phyloP scores from a whole-genome alignment of 345 rosid species.

The Syzygium jambos region DNA sequence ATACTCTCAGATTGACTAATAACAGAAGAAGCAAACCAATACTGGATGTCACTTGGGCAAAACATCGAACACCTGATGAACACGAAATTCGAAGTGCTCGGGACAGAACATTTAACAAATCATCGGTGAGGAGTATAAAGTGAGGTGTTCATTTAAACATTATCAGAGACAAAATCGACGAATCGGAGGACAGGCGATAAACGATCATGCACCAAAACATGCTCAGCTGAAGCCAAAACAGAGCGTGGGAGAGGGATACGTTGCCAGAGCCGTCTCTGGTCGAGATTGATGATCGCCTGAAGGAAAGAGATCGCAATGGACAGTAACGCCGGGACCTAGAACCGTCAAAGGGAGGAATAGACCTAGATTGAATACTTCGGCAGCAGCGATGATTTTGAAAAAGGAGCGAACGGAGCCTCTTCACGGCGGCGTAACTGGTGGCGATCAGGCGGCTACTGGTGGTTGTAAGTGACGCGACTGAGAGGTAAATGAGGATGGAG shows the following conservation, averaged over 20 bases:
- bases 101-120: neutral
- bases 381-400: neutral
- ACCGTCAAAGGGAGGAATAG: neutral
- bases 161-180: neutral
- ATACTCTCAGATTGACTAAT: neutral
- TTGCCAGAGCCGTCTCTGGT: neutral
- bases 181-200: neutral
- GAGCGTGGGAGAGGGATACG: neutral
- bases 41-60: neutral
- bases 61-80: neutral
- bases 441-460: no score
- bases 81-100: neutral
- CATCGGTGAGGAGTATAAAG: neutral
- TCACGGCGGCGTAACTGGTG: neutral
- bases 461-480: no score
- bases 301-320: neutral
- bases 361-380: neutral
- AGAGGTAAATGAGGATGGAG: no score
- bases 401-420: neutral
- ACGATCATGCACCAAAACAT: neutral
- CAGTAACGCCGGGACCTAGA: neutral
- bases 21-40: neutral
- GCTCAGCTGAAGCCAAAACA: neutral
- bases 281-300: neutral
- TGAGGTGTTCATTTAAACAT: neutral